Percentiles rank a stretch among this genome's conserved stretches.
These are phyloP conservation scores for Solanum bulbocastanum DNA, from an alignment of 257 asterid genomes.

Conservation along the genomic window DNA sequence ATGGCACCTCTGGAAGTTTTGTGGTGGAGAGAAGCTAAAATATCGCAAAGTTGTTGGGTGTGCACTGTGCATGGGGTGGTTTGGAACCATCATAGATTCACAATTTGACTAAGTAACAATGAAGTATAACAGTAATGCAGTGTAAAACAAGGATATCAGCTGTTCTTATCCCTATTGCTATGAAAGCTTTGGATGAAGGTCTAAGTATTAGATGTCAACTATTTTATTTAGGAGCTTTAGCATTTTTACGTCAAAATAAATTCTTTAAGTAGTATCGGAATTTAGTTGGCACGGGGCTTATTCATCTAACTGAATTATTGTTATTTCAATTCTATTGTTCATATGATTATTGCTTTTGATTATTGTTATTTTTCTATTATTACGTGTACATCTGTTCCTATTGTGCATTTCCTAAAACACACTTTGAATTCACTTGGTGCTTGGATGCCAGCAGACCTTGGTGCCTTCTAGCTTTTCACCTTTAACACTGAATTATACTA, in stretches of 20 bases:
- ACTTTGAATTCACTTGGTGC: neutral
- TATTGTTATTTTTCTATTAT: neutral
- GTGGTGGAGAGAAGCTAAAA: neutral
- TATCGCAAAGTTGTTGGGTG: neutral
- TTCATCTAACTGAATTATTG: neutral
- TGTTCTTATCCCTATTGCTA: neutral
- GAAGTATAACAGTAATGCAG: neutral
- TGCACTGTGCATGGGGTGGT: neutral
- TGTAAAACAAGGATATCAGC: neutral
- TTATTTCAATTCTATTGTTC: neutral
- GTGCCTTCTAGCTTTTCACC: neutral
- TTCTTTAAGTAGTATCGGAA: neutral
- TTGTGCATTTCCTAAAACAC: neutral
- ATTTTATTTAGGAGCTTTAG: neutral
- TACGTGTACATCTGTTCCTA: neutral
- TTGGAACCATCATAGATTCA: neutral
- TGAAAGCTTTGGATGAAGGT: neutral
- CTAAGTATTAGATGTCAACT: neutral
- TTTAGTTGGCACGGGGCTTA: neutral
- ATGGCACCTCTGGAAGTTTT: neutral
- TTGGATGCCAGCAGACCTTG: neutral
- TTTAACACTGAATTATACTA: neutral
- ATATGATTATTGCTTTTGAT: neutral
- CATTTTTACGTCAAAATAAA: neutral
- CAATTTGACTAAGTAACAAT: neutral